Conservation (phyloP, 192 early-diverging fungal species). For the Jimgerdemannia flammicorona region DNA sequence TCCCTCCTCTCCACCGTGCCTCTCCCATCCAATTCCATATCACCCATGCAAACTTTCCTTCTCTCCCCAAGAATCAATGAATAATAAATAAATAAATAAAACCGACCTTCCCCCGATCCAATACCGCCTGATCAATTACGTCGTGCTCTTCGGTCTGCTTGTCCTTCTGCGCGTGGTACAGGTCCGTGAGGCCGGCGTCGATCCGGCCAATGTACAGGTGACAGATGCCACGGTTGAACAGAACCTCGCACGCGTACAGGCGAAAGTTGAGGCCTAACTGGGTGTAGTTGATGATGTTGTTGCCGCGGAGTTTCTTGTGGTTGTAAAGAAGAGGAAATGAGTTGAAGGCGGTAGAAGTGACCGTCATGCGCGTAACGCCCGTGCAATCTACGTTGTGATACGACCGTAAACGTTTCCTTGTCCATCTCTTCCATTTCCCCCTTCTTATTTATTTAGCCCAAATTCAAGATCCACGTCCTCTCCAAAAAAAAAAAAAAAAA, state of each 20-base stretch:
- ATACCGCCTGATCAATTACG: conserved; percentile 63
- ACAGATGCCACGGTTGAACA: conserved; percentile 89
- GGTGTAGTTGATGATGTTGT: conserved; percentile 89
- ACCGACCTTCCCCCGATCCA: conserved; percentile 36
- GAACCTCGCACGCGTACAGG: conserved; percentile 83
- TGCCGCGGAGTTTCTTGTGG: conserved; percentile 69
- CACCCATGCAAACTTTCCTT: neutral
- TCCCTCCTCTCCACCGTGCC: conserved; percentile 1
- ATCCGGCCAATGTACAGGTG: conserved; percentile 71
- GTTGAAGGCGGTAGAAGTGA: too few relatives aligned
- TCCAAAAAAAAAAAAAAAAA: too few relatives aligned
- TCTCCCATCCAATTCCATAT: neutral
- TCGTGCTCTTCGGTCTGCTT: conserved; percentile 66
- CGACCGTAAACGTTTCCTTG: neutral
- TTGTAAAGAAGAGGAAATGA: neutral
- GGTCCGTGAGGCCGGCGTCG: conserved; percentile 66
- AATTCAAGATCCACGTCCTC: too few relatives aligned
- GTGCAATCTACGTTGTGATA: too few relatives aligned
- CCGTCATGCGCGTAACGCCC: too few relatives aligned
- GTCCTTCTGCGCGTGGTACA: conserved; percentile 61
- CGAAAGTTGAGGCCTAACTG: conserved; percentile 92
- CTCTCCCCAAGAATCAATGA: neutral
- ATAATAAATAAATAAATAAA: conserved; percentile 4
- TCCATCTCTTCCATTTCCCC: neutral
- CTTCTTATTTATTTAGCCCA: too few relatives aligned